Evolutionary conservation across 2,329 filamentous ascomycete species (phyloP), one percentile per base, ranked within the genome.

Genomic region (Alternaria panax): DNA sequence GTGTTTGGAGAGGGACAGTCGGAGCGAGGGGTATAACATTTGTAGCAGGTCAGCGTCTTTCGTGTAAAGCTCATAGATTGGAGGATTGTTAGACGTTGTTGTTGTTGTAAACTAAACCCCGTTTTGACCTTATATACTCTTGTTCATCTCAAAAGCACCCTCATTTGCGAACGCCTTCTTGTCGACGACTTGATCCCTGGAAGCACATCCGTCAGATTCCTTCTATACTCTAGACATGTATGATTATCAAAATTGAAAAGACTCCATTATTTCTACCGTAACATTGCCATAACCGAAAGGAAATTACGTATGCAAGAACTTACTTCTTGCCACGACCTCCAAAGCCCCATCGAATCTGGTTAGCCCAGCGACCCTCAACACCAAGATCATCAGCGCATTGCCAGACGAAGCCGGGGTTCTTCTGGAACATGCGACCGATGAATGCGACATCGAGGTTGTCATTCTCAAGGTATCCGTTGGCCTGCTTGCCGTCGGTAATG

Each of bases 381-480:
- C 86, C 88, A 30, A 96, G 80, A 65, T 92, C 86, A 61, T 91
- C 85, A 0, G 92, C 93, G 63, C 87, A 89, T 32, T 86, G 84
- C 78, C 92, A 87, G 8, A 92, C 90, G 73, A 93, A 88, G 58
- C 91, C 88, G 0, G 93, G 91, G 72, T 96, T 92, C 75, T 92
- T 87, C 79, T 96, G 83, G 78, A 95, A 95, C 71, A 90, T 89
- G 56, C 92, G 84, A 0, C 87, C 93, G 1, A 90, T 83, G 18
- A 94, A 83, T 0, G 90, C 87, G n/a, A 93, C 77, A 73, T 97
- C 93, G 59, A 88, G 69, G 43, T 71, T 69, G 24, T 75, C 72
- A 8, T 74, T 59, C 51, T 74, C 71, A 4, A 75, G 64, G 50
- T 73, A 75, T 7, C 64, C 69, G 34, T 75, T 75, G 16, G 92